Evolutionary conservation across 768 basidiomycete species (phyloP).

Genomic region (Paxillus ammoniavirescens): DNA sequence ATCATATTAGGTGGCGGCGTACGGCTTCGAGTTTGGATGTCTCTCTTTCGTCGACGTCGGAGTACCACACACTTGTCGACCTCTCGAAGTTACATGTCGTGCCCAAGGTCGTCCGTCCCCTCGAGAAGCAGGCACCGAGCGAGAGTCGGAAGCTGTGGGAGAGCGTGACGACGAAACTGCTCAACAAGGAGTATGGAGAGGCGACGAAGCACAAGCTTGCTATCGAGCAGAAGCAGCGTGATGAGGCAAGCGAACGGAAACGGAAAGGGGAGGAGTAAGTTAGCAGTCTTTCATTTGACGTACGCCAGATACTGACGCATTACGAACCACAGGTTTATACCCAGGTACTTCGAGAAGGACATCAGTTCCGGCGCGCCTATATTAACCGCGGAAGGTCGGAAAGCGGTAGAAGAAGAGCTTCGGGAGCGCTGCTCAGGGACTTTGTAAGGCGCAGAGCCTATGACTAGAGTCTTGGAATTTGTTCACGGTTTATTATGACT

Average conservation of each 20-base stretch:
- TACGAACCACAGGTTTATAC: conserved; percentile 53
- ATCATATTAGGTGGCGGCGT: conserved; percentile 76
- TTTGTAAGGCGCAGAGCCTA: conserved; percentile 7
- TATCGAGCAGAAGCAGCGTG: conserved; percentile 93
- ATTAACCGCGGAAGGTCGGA: conserved; percentile 66
- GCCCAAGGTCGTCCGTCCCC: conserved; percentile 82
- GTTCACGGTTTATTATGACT: conserved; percentile 12
- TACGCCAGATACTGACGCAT: not conserved
- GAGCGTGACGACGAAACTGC: conserved; percentile 67
- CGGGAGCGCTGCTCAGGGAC: conserved; percentile 14
- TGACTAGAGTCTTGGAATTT: not conserved
- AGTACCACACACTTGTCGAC: conserved; percentile 73
- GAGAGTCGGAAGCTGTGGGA: conserved; percentile 93
- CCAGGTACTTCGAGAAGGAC: conserved; percentile 73
- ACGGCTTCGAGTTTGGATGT: conserved; percentile 48
- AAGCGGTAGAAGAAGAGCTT: conserved; percentile 75
- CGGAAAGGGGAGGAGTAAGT: conserved; percentile 76
- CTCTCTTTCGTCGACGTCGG: conserved; percentile 43
- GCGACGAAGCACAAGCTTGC: conserved; percentile 89
- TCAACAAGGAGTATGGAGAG: conserved; percentile 84
- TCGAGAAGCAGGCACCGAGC: conserved; percentile 71
- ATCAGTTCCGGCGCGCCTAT: conserved; percentile 62
- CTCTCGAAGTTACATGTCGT: conserved; percentile 65
- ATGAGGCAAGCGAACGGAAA: conserved; percentile 85
- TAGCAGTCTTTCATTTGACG: not conserved